Base-by-base conservation (phyloP, 2,329 filamentous ascomycete species). In the Botrytis deweyae region DNA sequence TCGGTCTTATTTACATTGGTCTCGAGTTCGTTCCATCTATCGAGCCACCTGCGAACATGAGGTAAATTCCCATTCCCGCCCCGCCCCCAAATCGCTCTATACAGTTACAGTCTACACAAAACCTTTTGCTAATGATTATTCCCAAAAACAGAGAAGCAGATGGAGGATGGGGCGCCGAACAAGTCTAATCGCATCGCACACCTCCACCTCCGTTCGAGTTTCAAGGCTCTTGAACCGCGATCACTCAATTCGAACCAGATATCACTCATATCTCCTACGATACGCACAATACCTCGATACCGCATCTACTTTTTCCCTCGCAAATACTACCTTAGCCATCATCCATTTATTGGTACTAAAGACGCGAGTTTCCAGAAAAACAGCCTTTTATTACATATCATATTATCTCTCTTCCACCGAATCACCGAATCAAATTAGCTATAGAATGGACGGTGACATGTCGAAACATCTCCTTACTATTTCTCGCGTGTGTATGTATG, bases 21-120 rank as follows among this genome's bases (percentile, higher is more conserved):
- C 84, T 94, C 75, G 91, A 94, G 78, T 96, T 94, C 81, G 91
- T 95, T 76, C 89, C 93, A 0, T 91, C 90, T 29, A 95, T 95
- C 81, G 88, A 90, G 80, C 87, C 88, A 71, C 88, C 88, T 18
- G 83, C 86, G 75, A 89, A 88, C 81, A 89, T 89, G 88, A 78
- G 81, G 76, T 77, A 74, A 49, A 55, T 73, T 14, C 12, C 18
- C 58, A 33, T 33, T 3, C 29, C 29, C 29, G 29, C 29, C 29
- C 33, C 33, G 33, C 33, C 3, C 44, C 52, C 22, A 63, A 12
- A 22, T 49, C 6, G 1, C 44, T 42, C 8, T 46, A 4, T 9
- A 40, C 9, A 46, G 16, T 18, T 18, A 40, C 20, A 29, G 20
- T 44, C 2, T 22, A 25, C 20, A 5, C 9, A 20, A 25, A 33